phyloP scores from a whole-genome alignment of 257 asterid genomes.

The Penstemon newberryi region DNA sequence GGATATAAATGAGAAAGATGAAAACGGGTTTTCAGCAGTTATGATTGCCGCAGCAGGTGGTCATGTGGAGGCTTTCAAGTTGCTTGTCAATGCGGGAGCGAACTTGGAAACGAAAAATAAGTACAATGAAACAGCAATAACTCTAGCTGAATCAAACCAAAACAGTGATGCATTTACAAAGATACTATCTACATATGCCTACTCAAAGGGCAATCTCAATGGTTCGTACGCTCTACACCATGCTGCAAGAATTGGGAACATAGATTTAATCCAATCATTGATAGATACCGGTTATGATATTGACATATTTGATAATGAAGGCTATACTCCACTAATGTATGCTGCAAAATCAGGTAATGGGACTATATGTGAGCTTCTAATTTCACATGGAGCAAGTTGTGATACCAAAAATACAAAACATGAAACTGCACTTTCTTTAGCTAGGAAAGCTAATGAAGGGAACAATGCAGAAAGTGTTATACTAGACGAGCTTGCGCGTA shows the following conservation, averaged over 20 bases:
- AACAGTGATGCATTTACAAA: slow-evolving; percentile 52
- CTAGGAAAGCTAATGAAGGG: slow-evolving; percentile 31
- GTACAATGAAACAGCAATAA: slow-evolving; percentile 57
- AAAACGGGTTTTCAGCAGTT: slow-evolving; percentile 53
- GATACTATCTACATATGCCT: slow-evolving; percentile 40
- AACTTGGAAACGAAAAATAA: slow-evolving; percentile 41
- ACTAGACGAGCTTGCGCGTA: slow-evolving; percentile 58
- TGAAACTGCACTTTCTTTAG: slow-evolving; percentile 57
- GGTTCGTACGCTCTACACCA: slow-evolving; percentile 42
- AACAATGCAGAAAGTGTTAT: slow-evolving; percentile 43
- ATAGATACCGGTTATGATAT: slow-evolving; percentile 32
- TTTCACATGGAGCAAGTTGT: slow-evolving; percentile 48
- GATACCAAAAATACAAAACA: slow-evolving; percentile 40
- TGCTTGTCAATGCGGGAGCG: slow-evolving; percentile 61
- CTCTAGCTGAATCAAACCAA: slow-evolving; percentile 49
- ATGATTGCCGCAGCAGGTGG: slow-evolving; percentile 65
- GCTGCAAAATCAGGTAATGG: slow-evolving; percentile 58
- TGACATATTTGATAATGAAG: slow-evolving; percentile 43
- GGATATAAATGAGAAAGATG: slow-evolving; percentile 56
- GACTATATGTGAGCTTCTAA: slow-evolving; percentile 48
- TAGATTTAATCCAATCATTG: slow-evolving; percentile 33
- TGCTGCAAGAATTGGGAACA: slow-evolving; percentile 42
- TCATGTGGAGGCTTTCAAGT: slow-evolving; percentile 49
- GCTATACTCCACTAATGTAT: slow-evolving; percentile 66
- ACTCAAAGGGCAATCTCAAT: slow-evolving; percentile 21